Evolutionary conservation across 1,284 basidiomycete genomes (phyloP), one percentile per base, ranked within the genome.

Genomic region (Boletus holoroseus): DNA sequence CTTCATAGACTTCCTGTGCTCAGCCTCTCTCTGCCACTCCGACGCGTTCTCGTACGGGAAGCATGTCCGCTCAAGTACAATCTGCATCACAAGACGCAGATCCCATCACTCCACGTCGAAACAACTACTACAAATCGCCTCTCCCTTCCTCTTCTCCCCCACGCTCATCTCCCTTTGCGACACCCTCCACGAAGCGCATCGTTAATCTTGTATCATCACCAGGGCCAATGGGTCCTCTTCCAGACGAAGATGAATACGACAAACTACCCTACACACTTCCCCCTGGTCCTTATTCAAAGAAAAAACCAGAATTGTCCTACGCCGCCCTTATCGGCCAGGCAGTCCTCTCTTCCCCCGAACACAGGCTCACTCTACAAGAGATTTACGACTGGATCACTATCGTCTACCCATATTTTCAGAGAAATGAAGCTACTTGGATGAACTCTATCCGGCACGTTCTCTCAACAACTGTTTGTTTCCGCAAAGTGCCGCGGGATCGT

Each of bases 251-350:
- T 31, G 78, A 82, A 43, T 79, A 81, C 41, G 77, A 79, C 40
- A 75, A 73, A n/a, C 69, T 85, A 37, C 87, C 88, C 1, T 91
- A 83, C 63, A 80, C 69, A 47, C 77, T 94, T 1, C 91, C 91
- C 0, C 78, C 83, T 1, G 89, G 90, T n/a, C 90, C 90, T 1
- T 88, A 92, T 61, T 82, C 85, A 5, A 71, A 71, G 35, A 76
- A 76, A 49, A 91, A 94, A 62, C 93, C 93, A 0, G 81, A 85
- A 27, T 78, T 82, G 27, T 94, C 93, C 2, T 98, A 98, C 63
- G 94, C 95, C 3, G 94, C 93, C 5, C 81, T 98, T 47, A 94
- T 99, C 56, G 95, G 95, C 5, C 93, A 94, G 61, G 95, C 95
- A 7, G 86, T 98, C 55, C 76, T 94, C 50, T 87, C 90, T 12